Percentiles rank a stretch among this genome's conserved stretches.
Evolutionary conservation across 306 rosid genomes (phyloP).

Genomic region (Carpinus viminea): DNA sequence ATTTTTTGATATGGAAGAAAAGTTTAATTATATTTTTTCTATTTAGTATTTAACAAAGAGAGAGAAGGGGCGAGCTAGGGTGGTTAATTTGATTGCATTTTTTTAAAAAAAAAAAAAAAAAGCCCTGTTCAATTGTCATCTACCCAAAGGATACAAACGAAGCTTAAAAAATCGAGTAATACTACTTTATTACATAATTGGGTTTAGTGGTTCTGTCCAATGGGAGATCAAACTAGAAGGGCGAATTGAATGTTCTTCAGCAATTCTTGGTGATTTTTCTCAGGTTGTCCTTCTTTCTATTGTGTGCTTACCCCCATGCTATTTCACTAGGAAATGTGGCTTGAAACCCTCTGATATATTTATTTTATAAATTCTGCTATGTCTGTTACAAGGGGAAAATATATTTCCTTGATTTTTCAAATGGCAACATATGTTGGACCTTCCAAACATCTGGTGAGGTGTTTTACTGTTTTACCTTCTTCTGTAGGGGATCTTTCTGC

Average conservation of each 20-base stretch:
- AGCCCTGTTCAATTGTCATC: no score
- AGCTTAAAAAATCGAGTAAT: no score
- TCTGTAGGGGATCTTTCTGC: conserved; percentile 25
- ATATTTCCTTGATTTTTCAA: conserved; percentile 70
- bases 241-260: conserved; percentile 90
- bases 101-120: no score
- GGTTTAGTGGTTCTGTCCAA: no score
- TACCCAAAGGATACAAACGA: no score
- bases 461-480: conserved; percentile 14
- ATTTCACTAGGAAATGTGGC: conserved; percentile 10
- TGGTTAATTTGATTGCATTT: no score
- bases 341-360: conserved; percentile 19
- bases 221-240: no score
- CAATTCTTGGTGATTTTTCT: conserved; percentile 70
- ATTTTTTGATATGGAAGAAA: no score
- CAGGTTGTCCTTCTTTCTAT: conserved; percentile 55
- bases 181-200: no score
- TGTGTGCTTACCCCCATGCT: conserved; percentile 11
- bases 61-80: no score
- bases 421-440: conserved; percentile 71
- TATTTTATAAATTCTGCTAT: conserved; percentile 15
- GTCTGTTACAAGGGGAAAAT: conserved; percentile 66
- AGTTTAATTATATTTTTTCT: no score
- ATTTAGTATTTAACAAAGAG: no score
- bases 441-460: conserved; percentile 92